Evolutionary conservation across 2,329 filamentous ascomycete genomes (phyloP), one percentile per base, ranked within the genome.

Genomic region (Ilyonectria destructans): DNA sequence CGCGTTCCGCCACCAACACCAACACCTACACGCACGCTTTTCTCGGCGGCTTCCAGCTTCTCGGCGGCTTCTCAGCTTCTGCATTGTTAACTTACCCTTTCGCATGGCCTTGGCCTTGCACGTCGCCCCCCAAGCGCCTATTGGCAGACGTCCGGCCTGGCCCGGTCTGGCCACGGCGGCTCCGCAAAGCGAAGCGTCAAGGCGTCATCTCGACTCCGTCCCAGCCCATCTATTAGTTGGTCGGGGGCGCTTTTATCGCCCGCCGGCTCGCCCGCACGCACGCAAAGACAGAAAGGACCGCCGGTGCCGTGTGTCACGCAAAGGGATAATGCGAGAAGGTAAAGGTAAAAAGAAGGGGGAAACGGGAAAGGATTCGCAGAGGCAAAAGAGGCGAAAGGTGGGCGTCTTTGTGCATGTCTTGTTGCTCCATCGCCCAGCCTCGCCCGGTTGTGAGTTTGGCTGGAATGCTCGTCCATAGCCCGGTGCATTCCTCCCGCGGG

Each of bases 401-500:
- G 33, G 45, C 33, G 54, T 35, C 26, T 37, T 46, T 64, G 62
- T 48, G 37, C 48, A 48, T 59, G 23, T 48, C 40, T 37, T 19
- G 57, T 35, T 51, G 37, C 61, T 49, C 48, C 46, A 40, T 58
- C 33, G 26, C 54, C 62, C n/a, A 59, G 40, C 51, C 60, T 51
- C 51, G 60, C 35, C 35, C 13, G 35, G 35, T 56, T 48, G 19
- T 29, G 31, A 49, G 29, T 52, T 33, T 64, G 68, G 45, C 71
- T 78, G 76, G 76, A 78, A 78, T 78, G 76, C 75, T 74, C 69
- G 59, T 68, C 70, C 73, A 74, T 72, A 70, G 74, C 67, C 73
- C 69, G 71, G 66, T 69, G 64, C 76, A 78, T 78, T 78, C 76
- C 76, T 75, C 69, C 63, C 72, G 10, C 45, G 57, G 54, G 65